Base-by-base conservation (phyloP, 1,139 yeast genomes). In the Yamadazyma spencermartinsiae region DNA sequence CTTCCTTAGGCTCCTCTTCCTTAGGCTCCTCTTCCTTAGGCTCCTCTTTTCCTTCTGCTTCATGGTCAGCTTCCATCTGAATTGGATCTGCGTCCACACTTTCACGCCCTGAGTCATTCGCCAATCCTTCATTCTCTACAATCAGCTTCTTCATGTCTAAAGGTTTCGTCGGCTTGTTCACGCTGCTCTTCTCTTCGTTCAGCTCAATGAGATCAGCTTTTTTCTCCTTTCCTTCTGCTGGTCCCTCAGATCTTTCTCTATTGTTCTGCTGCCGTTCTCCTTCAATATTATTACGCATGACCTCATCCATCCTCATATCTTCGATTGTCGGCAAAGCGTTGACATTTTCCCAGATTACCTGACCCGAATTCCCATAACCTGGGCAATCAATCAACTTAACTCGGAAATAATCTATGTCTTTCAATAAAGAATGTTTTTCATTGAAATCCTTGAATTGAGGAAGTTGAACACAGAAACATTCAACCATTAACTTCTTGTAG, bases 301-400 rank as follows among this genome's bases (percentile, higher is more conserved):
- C 55, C 38, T 63, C 64, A 30, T 72, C 78, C 79, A 75, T 74
- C 38, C 58, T 58, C 3, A 61, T 51, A 44, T 76, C 81, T 44
- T 76, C 81, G 11, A 69, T 67, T 0, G 80, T 75, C 1, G 76
- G 69, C 50, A 79, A 60, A 2, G 77, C 68, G 50, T 80, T 79
- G 4, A 82, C 81, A 47, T 75, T 76, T 49, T 80, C 86, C 80
- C 83, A 76, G 12, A 83, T 68, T 0, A 79, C 77, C 44, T 80
- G 82, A 0, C 86, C 87, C 1, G 83, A 74, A 43, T 79, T 72
- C 0, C 84, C 86, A 44, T 82, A 77, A 0, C 89, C 89, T 11
- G 79, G 76, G 13, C 80, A 55, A 35, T 76, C 79, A 33, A 76
- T 71, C 25, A 83, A 61, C 43, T 79, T 80, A 5, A 75, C 85